A percentile compares a stretch with the other conserved stretches of the same genome.
These are phyloP conservation scores for Petunia axillaris DNA, from an alignment of 257 asterid genomes.

Conservation along the genomic window DNA sequence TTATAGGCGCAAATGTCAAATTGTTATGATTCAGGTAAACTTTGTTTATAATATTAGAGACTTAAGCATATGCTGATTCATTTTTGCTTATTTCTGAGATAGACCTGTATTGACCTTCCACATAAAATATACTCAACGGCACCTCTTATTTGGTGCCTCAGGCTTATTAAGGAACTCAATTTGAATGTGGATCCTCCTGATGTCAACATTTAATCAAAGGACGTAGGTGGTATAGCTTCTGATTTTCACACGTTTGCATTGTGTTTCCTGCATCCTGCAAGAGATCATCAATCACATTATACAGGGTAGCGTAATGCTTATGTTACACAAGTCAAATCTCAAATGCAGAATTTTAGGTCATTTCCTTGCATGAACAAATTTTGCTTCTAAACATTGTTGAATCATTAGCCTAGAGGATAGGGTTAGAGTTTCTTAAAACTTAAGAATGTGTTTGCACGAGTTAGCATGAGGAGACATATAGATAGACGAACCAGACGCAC, in stretches of 20 bases:
- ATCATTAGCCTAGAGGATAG: conserved; percentile 10
- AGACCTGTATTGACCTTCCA: background rate
- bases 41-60: conserved; percentile 10
- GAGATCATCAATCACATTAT: background rate
- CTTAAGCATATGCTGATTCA: background rate
- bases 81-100: background rate
- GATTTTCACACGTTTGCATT: conserved; percentile 1
- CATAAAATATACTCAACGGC: background rate
- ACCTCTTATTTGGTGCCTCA: background rate
- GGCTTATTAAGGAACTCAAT: conserved; percentile 16
- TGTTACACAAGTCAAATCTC: background rate
- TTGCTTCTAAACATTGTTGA: conserved; percentile 7
- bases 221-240: background rate
- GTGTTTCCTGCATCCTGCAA: background rate
- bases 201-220: background rate
- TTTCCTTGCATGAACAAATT: conserved; percentile 1
- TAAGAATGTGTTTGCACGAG: background rate
- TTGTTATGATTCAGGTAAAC: conserved; percentile 65
- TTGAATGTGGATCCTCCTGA: background rate
- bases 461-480: conserved; percentile 18
- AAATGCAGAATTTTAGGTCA: background rate
- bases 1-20: conserved; percentile 39
- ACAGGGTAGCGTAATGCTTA: background rate
- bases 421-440: background rate
- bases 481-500: background rate